Percentiles rank a stretch among this genome's conserved stretches.
Evolutionary conservation across 129 eudicot genomes (phyloP).

Genomic region (Artemisia tridentata): DNA sequence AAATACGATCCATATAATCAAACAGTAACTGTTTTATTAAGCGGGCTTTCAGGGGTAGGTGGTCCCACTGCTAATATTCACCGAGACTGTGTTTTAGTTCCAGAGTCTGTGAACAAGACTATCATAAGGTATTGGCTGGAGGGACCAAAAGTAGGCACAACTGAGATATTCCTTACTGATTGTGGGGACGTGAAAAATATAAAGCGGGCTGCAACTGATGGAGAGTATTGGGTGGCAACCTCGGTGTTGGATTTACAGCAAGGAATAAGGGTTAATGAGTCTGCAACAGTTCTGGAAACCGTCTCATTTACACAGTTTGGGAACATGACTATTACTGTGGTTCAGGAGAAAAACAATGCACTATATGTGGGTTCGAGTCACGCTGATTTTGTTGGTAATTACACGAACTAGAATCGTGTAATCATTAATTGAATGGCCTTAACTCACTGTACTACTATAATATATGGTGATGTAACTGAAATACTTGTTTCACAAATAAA

Average conservation of each 20-base stretch:
- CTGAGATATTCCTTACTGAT: constrained; percentile 18
- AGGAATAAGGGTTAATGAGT: constrained; percentile 1
- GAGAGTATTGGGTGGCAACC: constrained; percentile 31
- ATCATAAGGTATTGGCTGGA: constrained; percentile 29
- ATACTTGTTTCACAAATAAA: neutral
- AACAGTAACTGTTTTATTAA: constrained; percentile 18
- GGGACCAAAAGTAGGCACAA: constrained; percentile 23
- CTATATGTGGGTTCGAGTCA: neutral
- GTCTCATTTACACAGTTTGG: neutral
- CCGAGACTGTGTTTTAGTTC: constrained; percentile 22
- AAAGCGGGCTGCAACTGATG: constrained; percentile 21
- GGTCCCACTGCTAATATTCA: constrained; percentile 28
- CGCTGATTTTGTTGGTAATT: neutral
- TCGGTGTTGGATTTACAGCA: neutral
- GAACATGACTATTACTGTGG: neutral
- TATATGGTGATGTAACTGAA: neutral
- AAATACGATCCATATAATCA: constrained; percentile 17
- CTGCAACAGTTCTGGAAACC: neutral
- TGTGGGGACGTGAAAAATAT: constrained; percentile 24
- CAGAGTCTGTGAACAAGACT: constrained; percentile 15
- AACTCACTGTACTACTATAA: neutral
- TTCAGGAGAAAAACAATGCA: neutral
- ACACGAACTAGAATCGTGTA: neutral
- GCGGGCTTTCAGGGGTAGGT: constrained; percentile 25
- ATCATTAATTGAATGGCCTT: no score